Percentiles rank a stretch among this genome's conserved stretches.
Conservation (phyloP, 768 basidiomycete species). For the Podaxis rugospora region DNA sequence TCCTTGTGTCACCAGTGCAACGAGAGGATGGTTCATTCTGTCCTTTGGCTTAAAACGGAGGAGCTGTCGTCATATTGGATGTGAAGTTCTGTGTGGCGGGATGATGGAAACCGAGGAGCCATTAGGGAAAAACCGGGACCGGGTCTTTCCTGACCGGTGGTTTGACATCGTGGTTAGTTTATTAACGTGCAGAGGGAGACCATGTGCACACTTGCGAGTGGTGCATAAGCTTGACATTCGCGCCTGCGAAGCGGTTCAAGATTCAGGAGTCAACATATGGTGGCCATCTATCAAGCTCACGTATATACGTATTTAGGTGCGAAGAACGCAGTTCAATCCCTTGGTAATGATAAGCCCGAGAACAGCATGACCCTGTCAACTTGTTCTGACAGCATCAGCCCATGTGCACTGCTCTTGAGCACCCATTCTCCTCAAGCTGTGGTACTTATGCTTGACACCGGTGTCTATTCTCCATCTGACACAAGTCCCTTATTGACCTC, state of each 20-base stretch:
- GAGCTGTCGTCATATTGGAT: constrained; percentile 35
- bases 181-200: neutral
- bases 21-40: constrained; percentile 51
- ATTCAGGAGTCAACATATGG: no score
- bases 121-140: constrained; percentile 54
- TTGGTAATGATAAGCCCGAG: no score
- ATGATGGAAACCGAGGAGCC: constrained; percentile 44
- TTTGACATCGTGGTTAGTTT: neutral
- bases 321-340: no score
- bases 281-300: no score
- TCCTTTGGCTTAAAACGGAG: constrained; percentile 33
- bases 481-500: no score
- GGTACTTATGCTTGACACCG: no score
- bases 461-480: no score
- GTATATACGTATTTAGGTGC: no score
- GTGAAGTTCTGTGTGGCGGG: constrained; percentile 53
- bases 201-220: constrained; percentile 27
- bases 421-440: no score
- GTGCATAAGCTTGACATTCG: constrained; percentile 35
- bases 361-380: no score
- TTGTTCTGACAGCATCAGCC: no score
- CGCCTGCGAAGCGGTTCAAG: constrained; percentile 27
- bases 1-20: constrained; percentile 52
- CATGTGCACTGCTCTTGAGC: no score
- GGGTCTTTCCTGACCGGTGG: constrained; percentile 23